Conservation (phyloP, 2,329 filamentous ascomycete species). For the Coniochaeta pulveracea region DNA sequence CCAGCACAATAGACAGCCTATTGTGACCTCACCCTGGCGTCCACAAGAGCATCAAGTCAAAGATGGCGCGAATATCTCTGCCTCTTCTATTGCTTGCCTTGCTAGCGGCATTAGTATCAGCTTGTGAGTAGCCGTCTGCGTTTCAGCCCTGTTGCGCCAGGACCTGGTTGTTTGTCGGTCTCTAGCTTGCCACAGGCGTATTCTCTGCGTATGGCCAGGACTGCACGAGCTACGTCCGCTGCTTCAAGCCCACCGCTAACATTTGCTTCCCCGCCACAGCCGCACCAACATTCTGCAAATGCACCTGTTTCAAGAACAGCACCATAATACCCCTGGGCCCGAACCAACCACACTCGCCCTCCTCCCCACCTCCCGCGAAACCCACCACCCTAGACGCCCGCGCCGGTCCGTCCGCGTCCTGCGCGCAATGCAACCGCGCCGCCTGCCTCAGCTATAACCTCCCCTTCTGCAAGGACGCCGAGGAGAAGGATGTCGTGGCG, state of each 20-base stretch:
- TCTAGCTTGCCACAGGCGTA: too few species aligned
- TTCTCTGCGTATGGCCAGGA: too few species aligned
- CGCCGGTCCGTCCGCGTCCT: slow-evolving; percentile 32
- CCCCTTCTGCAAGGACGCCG: slow-evolving; percentile 50
- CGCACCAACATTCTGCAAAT: slow-evolving; percentile 57
- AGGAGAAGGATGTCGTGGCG: slow-evolving; percentile 50
- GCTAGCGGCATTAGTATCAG: slow-evolving; percentile 20
- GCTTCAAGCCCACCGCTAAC: not conserved
- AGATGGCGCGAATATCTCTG: slow-evolving; percentile 28
- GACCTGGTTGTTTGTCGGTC: too few species aligned
- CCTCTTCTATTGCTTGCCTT: slow-evolving; percentile 24
- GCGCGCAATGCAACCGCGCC: slow-evolving; percentile 51
- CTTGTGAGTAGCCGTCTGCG: not conserved
- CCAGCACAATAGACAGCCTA: not conserved
- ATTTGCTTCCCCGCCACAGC: slow-evolving; percentile 17
- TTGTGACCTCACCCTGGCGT: too few species aligned
- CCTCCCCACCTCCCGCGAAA: slow-evolving; percentile 7
- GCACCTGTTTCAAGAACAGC: slow-evolving; percentile 59
- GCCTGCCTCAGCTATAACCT: slow-evolving; percentile 51
- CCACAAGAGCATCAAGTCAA: too few species aligned
- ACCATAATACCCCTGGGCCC: slow-evolving; percentile 53
- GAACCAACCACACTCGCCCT: slow-evolving; percentile 17
- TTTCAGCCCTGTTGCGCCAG: too few species aligned
- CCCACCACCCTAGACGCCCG: slow-evolving; percentile 7
- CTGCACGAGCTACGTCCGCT: too few species aligned